Percentiles rank a stretch among this genome's conserved stretches.
Conservation (phyloP, 2,329 filamentous ascomycete species). For the Colletotrichum truncatum region DNA sequence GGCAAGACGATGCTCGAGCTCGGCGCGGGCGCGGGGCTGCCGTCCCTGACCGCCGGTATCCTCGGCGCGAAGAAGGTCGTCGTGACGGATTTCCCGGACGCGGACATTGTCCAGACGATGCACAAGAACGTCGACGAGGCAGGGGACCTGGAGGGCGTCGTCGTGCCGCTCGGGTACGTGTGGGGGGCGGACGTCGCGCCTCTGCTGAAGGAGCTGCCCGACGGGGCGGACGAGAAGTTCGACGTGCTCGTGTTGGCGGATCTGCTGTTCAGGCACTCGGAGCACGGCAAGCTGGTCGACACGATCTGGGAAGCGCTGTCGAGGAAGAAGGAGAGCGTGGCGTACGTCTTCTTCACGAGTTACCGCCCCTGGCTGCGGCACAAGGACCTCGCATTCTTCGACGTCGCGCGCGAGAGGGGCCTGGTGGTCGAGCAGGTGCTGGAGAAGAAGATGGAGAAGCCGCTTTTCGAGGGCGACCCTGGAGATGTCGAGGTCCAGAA, state of each 20-base stretch:
- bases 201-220: slow-evolving; percentile 66
- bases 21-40: slow-evolving; percentile 87
- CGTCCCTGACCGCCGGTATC: slow-evolving; percentile 79
- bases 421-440: slow-evolving; percentile 83
- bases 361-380: slow-evolving; percentile 91
- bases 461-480: slow-evolving; percentile 89
- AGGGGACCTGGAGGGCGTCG: slow-evolving; percentile 43
- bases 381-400: slow-evolving; percentile 89
- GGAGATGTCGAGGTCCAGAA: slow-evolving; percentile 84
- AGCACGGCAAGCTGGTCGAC: slow-evolving; percentile 80
- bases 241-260: slow-evolving; percentile 89
- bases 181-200: slow-evolving; percentile 77
- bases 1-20: slow-evolving; percentile 84
- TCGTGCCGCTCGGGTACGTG: slow-evolving; percentile 77
- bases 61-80: slow-evolving; percentile 77
- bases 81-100: slow-evolving; percentile 89
- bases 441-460: slow-evolving; percentile 83
- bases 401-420: slow-evolving; percentile 74
- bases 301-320: slow-evolving; percentile 76
- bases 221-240: slow-evolving; percentile 57
- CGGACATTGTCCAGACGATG: slow-evolving; percentile 83
- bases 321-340: slow-evolving; percentile 62
- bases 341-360: slow-evolving; percentile 92
- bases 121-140: slow-evolving; percentile 74
- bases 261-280: slow-evolving; percentile 89